phyloP scores from a whole-genome alignment of 2,329 filamentous ascomycete species.

The Ceratocystis variospora region DNA sequence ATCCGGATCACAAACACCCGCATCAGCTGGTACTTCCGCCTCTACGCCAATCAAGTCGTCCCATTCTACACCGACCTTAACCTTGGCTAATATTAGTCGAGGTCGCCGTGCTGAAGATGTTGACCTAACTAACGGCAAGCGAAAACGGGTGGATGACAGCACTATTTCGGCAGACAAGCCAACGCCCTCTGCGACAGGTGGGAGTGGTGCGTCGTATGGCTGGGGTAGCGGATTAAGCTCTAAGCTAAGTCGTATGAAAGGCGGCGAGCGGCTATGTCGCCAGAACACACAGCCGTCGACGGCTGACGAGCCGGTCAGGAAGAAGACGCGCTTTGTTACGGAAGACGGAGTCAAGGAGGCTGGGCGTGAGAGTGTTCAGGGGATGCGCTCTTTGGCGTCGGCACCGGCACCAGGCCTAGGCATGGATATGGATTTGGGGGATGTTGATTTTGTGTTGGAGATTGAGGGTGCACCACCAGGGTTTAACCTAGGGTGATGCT shows the following conservation, averaged over 20 bases:
- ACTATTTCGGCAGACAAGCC: constrained; percentile 34
- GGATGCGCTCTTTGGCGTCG: constrained; percentile 33
- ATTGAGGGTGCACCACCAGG: constrained; percentile 19
- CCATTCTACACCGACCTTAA: constrained; percentile 30
- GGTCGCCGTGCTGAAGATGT: constrained; percentile 33
- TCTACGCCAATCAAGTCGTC: constrained; percentile 24
- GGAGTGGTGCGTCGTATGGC: constrained; percentile 28
- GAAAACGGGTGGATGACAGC: constrained; percentile 41
- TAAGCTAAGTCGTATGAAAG: constrained; percentile 48
- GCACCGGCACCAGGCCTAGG: neutral
- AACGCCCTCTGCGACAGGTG: constrained; percentile 22
- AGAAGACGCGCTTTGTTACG: constrained; percentile 70
- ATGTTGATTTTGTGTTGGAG: constrained; percentile 17
- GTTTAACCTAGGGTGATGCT: constrained; percentile 7
- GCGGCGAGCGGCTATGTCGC: constrained; percentile 38
- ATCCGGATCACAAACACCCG: neutral
- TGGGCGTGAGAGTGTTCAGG: constrained; percentile 47
- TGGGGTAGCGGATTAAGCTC: constrained; percentile 44
- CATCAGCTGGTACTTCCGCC: neutral
- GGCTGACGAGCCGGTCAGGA: constrained; percentile 35
- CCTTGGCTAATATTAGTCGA: constrained; percentile 31
- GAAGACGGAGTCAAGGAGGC: constrained; percentile 65
- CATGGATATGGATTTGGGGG: constrained; percentile 7
- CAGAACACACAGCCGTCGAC: constrained; percentile 26
- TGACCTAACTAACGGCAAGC: constrained; percentile 46